Evolutionary conservation across 2,329 filamentous ascomycete species (phyloP).

Genomic region (Arthrinium puccinioides): DNA sequence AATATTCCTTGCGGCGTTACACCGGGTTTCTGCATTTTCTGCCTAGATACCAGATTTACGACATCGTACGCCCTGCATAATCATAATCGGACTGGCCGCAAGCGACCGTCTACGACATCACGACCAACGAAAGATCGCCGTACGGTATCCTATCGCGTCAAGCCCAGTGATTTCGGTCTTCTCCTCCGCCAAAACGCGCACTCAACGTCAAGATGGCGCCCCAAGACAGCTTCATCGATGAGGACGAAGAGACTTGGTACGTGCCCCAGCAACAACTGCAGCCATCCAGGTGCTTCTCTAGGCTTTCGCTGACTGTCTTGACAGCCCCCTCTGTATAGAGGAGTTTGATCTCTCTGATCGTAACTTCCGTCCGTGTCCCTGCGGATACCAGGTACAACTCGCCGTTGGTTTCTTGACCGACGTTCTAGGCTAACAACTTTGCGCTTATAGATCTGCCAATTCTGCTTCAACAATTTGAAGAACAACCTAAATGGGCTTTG

Average conservation of each 20-base stretch:
- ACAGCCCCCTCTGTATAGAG: slow-evolving; percentile 93
- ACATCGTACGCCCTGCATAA: too few species aligned
- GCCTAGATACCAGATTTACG: too few species aligned
- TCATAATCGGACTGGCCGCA: too few species aligned
- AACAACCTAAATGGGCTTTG: slow-evolving; percentile 96
- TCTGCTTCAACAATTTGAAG: slow-evolving; percentile 99
- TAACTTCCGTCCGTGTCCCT: slow-evolving; percentile 94
- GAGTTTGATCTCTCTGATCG: slow-evolving; percentile 97
- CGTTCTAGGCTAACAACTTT: not conserved
- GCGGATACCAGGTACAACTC: slow-evolving; percentile 79
- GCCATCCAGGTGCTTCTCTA: slow-evolving; percentile 8
- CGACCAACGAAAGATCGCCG: too few species aligned
- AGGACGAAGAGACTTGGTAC: slow-evolving; percentile 65
- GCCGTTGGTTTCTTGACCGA: slow-evolving; percentile 1
- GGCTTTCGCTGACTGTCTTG: slow-evolving; percentile 19
- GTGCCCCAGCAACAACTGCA: slow-evolving; percentile 13
- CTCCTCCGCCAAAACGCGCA: too few species aligned
- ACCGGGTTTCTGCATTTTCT: too few species aligned
- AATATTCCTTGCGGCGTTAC: too few species aligned
- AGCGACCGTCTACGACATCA: too few species aligned
- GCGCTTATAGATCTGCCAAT: slow-evolving; percentile 88
- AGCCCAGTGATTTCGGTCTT: too few species aligned
- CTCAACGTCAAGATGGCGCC: slow-evolving; percentile 56
- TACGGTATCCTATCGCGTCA: too few species aligned
- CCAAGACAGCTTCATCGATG: slow-evolving; percentile 64